Evolutionary conservation across 2,329 filamentous ascomycete species (phyloP).

Genomic region (Nannizziopsis barbatae): DNA sequence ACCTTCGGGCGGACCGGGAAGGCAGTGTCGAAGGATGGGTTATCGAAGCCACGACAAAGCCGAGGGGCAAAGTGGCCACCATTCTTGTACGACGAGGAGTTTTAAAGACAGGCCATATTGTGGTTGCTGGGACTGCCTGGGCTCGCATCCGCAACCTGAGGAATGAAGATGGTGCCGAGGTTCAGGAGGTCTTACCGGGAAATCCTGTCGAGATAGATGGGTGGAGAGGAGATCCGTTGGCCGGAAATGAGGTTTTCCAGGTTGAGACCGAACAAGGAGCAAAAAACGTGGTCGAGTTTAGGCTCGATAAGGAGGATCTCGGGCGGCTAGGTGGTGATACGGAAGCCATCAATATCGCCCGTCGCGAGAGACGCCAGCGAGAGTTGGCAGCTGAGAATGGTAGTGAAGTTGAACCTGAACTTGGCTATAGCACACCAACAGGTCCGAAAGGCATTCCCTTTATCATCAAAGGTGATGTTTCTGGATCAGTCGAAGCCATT

Average conservation of each 20-base stretch:
- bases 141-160: slow-evolving; percentile 70
- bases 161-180: slow-evolving; percentile 67
- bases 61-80: slow-evolving; percentile 73
- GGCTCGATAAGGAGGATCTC: slow-evolving; percentile 59
- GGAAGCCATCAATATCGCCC: slow-evolving; percentile 62
- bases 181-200: slow-evolving; percentile 68
- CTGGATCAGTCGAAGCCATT: slow-evolving; percentile 86
- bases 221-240: slow-evolving; percentile 79
- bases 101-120: slow-evolving; percentile 63
- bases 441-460: slow-evolving; percentile 58
- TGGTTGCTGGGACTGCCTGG: slow-evolving; percentile 84
- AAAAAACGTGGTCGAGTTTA: slow-evolving; percentile 64
- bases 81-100: slow-evolving; percentile 82
- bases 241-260: slow-evolving; percentile 80
- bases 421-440: slow-evolving; percentile 25
- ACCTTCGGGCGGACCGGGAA: slow-evolving; percentile 68
- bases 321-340: slow-evolving; percentile 56
- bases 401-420: slow-evolving; percentile 25
- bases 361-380: slow-evolving; percentile 46
- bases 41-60: slow-evolving; percentile 80
- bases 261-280: slow-evolving; percentile 67
- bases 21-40: slow-evolving; percentile 86
- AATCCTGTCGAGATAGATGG: slow-evolving; percentile 86
- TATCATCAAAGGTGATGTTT: slow-evolving; percentile 84
- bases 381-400: slow-evolving; percentile 24